Conservation (phyloP, 1,284 basidiomycete species). For the Entoloma clypeatum region DNA sequence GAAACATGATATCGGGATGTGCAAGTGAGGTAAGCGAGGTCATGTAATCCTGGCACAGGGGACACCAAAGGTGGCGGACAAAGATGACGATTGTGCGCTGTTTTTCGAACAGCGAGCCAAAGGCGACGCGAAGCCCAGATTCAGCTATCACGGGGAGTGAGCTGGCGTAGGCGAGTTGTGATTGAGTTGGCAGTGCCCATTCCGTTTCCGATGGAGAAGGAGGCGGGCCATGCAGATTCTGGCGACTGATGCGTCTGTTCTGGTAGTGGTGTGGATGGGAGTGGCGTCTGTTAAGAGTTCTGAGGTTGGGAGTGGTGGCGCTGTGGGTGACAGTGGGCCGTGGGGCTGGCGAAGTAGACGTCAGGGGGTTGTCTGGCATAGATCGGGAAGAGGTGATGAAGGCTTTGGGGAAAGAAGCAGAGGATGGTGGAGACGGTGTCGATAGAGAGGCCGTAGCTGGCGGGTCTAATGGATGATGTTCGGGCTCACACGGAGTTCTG, state of each 20-base stretch:
- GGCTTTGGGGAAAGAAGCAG: slow-evolving; percentile 11
- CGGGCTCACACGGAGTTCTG: neutral
- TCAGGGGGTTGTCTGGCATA: neutral
- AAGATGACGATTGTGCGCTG: slow-evolving; percentile 72
- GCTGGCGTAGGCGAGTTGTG: slow-evolving; percentile 59
- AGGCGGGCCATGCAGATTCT: neutral
- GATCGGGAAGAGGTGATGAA: neutral
- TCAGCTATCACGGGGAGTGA: slow-evolving; percentile 62
- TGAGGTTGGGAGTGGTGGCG: slow-evolving; percentile 8
- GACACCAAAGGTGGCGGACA: slow-evolving; percentile 79
- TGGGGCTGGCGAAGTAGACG: neutral
- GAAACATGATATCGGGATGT: slow-evolving; percentile 42
- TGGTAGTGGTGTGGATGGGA: slow-evolving; percentile 3
- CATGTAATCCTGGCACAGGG: slow-evolving; percentile 83
- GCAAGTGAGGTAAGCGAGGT: slow-evolving; percentile 60
- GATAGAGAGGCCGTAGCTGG: neutral
- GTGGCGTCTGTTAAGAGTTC: slow-evolving; percentile 6
- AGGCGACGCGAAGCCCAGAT: slow-evolving; percentile 60
- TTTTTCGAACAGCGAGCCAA: slow-evolving; percentile 68
- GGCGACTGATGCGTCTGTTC: neutral
- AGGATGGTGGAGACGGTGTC: slow-evolving; percentile 2
- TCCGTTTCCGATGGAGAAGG: slow-evolving; percentile 19
- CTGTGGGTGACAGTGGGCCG: slow-evolving; percentile 1
- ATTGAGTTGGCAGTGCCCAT: slow-evolving; percentile 38
- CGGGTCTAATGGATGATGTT: neutral